Evolutionary conservation across 2,329 filamentous ascomycete genomes (phyloP), one percentile per base, ranked within the genome.

Genomic region (Diplodia mutila): DNA sequence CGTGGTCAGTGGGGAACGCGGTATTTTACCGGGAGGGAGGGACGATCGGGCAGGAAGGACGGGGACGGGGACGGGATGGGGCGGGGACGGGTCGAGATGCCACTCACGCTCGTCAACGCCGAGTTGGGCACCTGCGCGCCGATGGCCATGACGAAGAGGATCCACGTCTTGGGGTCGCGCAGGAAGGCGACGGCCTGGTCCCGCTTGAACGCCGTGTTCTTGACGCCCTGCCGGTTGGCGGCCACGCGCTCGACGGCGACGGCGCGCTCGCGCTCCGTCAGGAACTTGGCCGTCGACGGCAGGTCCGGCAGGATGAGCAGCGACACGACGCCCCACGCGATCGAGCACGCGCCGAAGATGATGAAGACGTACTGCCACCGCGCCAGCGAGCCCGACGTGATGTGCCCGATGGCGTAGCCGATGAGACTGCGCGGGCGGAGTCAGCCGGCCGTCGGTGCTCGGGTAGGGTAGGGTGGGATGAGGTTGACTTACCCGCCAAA

Each of bases 341-440:
- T 68, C 16, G 77, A 80, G 57, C 78, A 70, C 0, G 78, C 71
- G 21, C 82, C 81, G 63, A 82, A 87, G 69, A 89, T 87, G 18
- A 88, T 70, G 75, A 87, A 89, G 23, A 87, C 82, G 68, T 86
- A 86, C 81, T 84, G 85, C 85, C 85, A 87, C 27, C 78, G 75
- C 0, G 80, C 77, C 3, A 86, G 77, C 18, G 18, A 14, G 0
- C 82, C 83, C 4, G 81, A 79, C 0, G 77, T 82, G 70, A 89
- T 89, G 72, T 89, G 85, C 1, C 87, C 87, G 11, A 89, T 81
- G 5, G 84, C 87, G 69, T 88, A 88, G 1, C 85, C 85, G 11
- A 88, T 81, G 0, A 87, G 74, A 0, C 68, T 69, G 67, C 18
- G 73, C 74, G 18, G 21, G 11, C 1, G 14, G 2, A 9, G 69